phyloP scores from a whole-genome alignment of 1,284 basidiomycete species.

The Rhodotorula sp. region DNA sequence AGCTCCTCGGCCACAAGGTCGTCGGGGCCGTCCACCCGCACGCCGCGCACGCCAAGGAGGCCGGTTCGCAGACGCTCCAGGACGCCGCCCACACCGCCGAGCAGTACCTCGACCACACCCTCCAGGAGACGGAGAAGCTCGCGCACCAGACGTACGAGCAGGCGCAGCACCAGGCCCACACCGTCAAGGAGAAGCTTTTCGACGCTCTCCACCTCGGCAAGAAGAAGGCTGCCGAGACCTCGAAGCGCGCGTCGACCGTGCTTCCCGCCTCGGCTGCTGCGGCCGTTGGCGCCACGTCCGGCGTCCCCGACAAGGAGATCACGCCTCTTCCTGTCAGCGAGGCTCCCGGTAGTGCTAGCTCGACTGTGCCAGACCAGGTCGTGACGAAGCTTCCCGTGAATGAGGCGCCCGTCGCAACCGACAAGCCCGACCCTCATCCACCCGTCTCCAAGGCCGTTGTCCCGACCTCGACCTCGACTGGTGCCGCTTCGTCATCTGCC shows the following conservation, averaged over 20 bases:
- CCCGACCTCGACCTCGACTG: neutral
- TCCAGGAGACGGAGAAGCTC: constrained; percentile 14
- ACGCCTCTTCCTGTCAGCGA: constrained; percentile 19
- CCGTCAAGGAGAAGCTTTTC: neutral
- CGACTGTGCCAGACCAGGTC: constrained; percentile 12
- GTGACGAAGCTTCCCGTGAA: constrained; percentile 6
- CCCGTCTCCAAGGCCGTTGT: constrained; percentile 11
- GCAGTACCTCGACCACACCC: constrained; percentile 9
- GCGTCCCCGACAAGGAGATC: constrained; percentile 14
- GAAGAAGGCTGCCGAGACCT: constrained; percentile 1
- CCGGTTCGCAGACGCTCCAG: neutral
- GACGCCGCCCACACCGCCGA: neutral
- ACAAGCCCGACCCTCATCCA: constrained; percentile 13
- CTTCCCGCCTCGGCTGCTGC: constrained; percentile 5
- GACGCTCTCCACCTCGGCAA: neutral
- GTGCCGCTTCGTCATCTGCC: neutral
- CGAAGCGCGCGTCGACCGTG: neutral
- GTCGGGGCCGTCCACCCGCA: constrained; percentile 12
- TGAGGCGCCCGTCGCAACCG: constrained; percentile 20
- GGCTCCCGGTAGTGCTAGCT: neutral
- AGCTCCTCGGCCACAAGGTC: constrained; percentile 24
- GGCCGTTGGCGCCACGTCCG: neutral
- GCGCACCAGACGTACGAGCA: constrained; percentile 8
- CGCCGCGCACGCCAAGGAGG: constrained; percentile 11
- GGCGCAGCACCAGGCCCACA: constrained; percentile 2